Conservation (phyloP, 768 basidiomycete genomes). For the Lactarius quietus region DNA sequence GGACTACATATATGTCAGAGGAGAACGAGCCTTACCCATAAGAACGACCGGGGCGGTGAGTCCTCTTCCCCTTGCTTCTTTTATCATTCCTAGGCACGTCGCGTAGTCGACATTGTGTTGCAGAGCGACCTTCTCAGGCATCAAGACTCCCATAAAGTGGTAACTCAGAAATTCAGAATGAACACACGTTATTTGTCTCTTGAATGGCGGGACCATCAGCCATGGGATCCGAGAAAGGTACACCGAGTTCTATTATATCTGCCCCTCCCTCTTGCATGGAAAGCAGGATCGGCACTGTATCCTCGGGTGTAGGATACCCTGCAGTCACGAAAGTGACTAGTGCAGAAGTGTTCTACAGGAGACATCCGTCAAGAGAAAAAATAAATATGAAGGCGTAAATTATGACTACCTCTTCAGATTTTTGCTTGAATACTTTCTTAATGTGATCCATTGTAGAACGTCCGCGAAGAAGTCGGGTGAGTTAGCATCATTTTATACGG, state of each 20-base stretch:
- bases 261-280: slow-evolving; percentile 92
- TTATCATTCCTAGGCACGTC: slow-evolving; percentile 68
- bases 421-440: slow-evolving; percentile 64
- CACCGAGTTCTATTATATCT: slow-evolving; percentile 92
- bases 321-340: slow-evolving; percentile 92
- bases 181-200: slow-evolving; percentile 84
- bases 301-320: slow-evolving; percentile 75
- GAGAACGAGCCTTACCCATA: slow-evolving; percentile 62
- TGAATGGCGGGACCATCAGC: slow-evolving; percentile 96
- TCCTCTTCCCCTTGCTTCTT: slow-evolving; percentile 76
- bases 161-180: background rate
- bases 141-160: slow-evolving; percentile 1
- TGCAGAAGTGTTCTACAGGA: slow-evolving; percentile 50
- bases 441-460: slow-evolving; percentile 58
- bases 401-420: slow-evolving; percentile 48
- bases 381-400: background rate
- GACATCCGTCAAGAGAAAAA: slow-evolving; percentile 14
- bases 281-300: slow-evolving; percentile 84
- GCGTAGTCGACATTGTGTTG: slow-evolving; percentile 75
- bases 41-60: slow-evolving; percentile 84
- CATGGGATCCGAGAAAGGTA: slow-evolving; percentile 95
- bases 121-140: slow-evolving; percentile 64
- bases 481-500: background rate
- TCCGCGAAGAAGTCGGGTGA: background rate
- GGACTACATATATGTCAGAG: background rate